Evolutionary conservation across 129 eudicot species (phyloP), one percentile per base, ranked within the genome.

Genomic region (Rutidosis leptorrhynchoides): DNA sequence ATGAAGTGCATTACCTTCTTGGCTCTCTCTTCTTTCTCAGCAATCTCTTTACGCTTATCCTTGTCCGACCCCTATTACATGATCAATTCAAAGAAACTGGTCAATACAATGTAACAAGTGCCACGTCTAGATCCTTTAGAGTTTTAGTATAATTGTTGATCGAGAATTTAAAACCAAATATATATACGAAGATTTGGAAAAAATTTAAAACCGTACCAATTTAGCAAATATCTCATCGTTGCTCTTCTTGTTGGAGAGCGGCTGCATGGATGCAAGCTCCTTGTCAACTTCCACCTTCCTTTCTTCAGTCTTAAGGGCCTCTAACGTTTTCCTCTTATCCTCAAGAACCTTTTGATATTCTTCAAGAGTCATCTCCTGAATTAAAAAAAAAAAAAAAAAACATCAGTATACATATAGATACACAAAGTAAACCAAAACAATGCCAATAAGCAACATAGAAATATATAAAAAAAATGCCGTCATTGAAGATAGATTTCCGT

Each of bases 331-430:
- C 78, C 98, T 79, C 79, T 85, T 92, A 68, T 92, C 96, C 72
- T 92, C 98, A 69, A 83, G 82, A 58, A 92, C 82, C 81, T 88
- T 92, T 71, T 88, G 87, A 71, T 88, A 92, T 80, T 92, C 98
- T 77, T 92, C 98, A 32, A 92, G 87, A 15, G 98, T 92, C 98
- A 92, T 92, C 78, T 92, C 95, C 98, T 91, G 67, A 48, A 79
- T 12, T n/a, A n/a, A n/a, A n/a, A n/a, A n/a, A n/a, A n/a, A n/a
- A n/a, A n/a, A n/a, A n/a, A 12, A 29, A 19, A 30, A 11, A 21
- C 0, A 22, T 42, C 28, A 30, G 33, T 67, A 52, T 28, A 67
- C 46, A 60, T n/a, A n/a, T 3, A 22, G 10, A 54, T 17, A 48
- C 10, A 48, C 9, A 48, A 17, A 17, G 17, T 16, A 48, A n/a